Evolutionary conservation across 2,329 filamentous ascomycete species (phyloP).

Genomic region (Orbilia quercus): DNA sequence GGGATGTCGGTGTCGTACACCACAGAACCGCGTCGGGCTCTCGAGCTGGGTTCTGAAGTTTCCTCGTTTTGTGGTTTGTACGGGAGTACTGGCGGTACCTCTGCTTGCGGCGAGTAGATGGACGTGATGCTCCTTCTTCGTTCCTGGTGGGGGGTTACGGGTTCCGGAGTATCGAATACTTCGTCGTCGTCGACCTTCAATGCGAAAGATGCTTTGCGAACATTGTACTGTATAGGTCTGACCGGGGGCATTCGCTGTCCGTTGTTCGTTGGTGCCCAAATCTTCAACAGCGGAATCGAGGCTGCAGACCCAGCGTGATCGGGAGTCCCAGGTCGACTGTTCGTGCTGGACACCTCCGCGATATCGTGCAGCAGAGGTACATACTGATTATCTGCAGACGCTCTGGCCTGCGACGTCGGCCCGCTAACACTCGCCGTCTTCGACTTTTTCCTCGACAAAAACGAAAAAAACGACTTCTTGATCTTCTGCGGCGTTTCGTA

Average conservation of each 20-base stretch:
- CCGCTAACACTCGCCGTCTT: too few relatives aligned
- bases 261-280: conserved; percentile 11
- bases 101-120: conserved; percentile 12
- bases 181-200: conserved; percentile 36
- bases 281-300: neutral
- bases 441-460: conserved; percentile 27
- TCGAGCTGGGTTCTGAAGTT: too few relatives aligned
- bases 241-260: conserved; percentile 35
- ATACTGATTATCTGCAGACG: conserved; percentile 12
- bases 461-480: conserved; percentile 39
- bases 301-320: conserved; percentile 33
- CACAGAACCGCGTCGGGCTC: neutral
- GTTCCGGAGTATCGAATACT: conserved; percentile 31
- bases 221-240: conserved; percentile 7
- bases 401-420: conserved; percentile 16
- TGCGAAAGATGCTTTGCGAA: conserved; percentile 27
- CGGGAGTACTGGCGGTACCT: neutral
- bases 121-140: conserved; percentile 31
- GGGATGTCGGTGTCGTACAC: conserved; percentile 19
- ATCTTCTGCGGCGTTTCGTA: conserved; percentile 16
- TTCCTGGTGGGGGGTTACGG: conserved; percentile 27
- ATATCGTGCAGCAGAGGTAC: conserved; percentile 36
- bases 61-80: too few relatives aligned
- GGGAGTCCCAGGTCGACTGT: conserved; percentile 17
- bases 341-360: conserved; percentile 42